Conservation (phyloP, 2,329 filamentous ascomycete species). For the Aspergillaceae sp. region DNA sequence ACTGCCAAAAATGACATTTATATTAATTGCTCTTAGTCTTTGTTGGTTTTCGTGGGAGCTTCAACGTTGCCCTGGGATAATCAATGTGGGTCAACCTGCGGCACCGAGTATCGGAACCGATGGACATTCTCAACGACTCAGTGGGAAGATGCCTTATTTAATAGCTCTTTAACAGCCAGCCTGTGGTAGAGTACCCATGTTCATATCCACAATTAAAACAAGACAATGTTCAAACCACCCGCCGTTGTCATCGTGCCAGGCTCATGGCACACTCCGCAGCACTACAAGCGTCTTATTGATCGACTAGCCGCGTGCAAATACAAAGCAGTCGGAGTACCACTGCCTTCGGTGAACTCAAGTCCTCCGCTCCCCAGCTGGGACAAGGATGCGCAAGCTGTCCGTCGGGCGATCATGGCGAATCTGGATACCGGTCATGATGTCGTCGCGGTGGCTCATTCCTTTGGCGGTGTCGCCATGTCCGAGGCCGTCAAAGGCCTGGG, state of each 20-base stretch:
- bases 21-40: too few species aligned
- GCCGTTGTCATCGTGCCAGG: slow-evolving; percentile 22
- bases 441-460: slow-evolving; percentile 24
- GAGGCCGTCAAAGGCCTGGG: slow-evolving; percentile 23
- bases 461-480: slow-evolving; percentile 24
- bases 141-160: too few species aligned
- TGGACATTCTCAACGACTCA: too few species aligned
- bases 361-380: slow-evolving; percentile 19
- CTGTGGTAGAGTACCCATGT: too few species aligned
- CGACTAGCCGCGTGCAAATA: slow-evolving; percentile 12
- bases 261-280: slow-evolving; percentile 19
- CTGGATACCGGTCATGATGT: slow-evolving; percentile 21
- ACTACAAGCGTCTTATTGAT: slow-evolving; percentile 16
- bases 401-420: slow-evolving; percentile 12
- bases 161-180: too few species aligned
- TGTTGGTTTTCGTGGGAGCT: too few species aligned
- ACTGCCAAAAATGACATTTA: too few species aligned
- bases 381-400: slow-evolving; percentile 18
- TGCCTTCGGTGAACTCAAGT: slow-evolving; percentile 18
- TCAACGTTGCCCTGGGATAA: too few species aligned
- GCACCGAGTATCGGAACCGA: too few species aligned
- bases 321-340: slow-evolving; percentile 12
- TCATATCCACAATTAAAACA: not conserved
- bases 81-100: too few species aligned
- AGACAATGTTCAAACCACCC: slow-evolving; percentile 13